Base-by-base conservation (phyloP, 176 grass and related monocot genomes). In the Aechmea fasciata region DNA sequence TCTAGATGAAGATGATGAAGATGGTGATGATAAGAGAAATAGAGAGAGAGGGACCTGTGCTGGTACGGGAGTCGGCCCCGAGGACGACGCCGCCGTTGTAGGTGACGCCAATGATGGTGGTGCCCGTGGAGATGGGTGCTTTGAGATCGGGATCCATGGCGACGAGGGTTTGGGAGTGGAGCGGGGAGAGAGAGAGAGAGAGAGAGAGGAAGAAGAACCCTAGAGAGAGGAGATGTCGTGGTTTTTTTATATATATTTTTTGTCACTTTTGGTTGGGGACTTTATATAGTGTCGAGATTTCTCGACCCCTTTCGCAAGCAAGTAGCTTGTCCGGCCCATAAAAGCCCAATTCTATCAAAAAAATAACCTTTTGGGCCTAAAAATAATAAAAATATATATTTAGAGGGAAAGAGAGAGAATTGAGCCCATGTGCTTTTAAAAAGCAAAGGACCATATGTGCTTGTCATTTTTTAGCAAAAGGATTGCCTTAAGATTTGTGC, bases 61-160 rank as follows among this genome's bases (percentile, higher is more conserved):
- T 99, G 71, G 94, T 99, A 62, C 94, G 85, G 64, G 89, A 99
- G 70, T 99, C 89, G 48, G 94, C 94, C 17, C 82, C 94, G 69
- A 99, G 94, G 62, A 99, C 11, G 28, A 90, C 82, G 66, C 87
- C 87, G 15, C 89, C 94, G 47, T 82, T 66, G 87, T 99, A 99
- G 71, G 81, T 85, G 52, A 99, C 82, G 4, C 89, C 89, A 61
- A 99, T 78, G 77, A 99, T 99, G 79, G 82, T 90, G 66, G 94
- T 90, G 10, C 89, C 89, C 84, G 83, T 99, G 33, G 74, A 81
- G 71, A 89, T 77, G 41, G 77, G 77, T 14, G 77, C 50, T 8
- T 18, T 70, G 23, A 71, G 72, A 72, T 76, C 77, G 68, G 75
- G 50, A 80, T 85, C 72, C 83, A 76, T 80, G 2, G 47, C 15